Conservation (phyloP, 2,329 filamentous ascomycete species). For the Endocalyx cinctus region DNA sequence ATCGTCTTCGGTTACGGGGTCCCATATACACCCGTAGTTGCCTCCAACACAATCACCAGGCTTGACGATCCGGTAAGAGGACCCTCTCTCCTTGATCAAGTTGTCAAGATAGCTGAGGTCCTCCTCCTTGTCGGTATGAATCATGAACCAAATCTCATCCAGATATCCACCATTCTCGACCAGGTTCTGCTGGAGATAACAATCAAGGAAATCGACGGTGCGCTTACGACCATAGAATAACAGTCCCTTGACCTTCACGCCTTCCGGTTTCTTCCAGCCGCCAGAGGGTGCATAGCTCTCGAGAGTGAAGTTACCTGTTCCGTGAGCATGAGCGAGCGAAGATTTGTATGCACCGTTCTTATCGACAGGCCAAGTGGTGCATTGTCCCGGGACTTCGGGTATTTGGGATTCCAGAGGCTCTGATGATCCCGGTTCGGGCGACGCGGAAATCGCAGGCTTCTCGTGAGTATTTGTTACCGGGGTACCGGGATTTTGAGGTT, state of each 20-base stretch:
- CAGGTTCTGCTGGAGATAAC: slow-evolving; percentile 40
- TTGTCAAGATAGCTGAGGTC: slow-evolving; percentile 36
- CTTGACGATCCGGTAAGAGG: slow-evolving; percentile 31
- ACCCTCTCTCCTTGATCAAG: slow-evolving; percentile 30
- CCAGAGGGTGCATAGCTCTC: slow-evolving; percentile 18
- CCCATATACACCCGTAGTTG: slow-evolving; percentile 32
- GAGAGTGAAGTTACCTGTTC: slow-evolving; percentile 9
- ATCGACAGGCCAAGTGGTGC: slow-evolving; percentile 23
- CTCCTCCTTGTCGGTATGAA: slow-evolving; percentile 33
- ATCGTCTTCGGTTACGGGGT: slow-evolving; percentile 24
- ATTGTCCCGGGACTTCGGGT: slow-evolving; percentile 12
- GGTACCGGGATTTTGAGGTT: too few species aligned
- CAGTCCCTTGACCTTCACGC: slow-evolving; percentile 35
- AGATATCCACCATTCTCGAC: slow-evolving; percentile 39
- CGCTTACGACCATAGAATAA: slow-evolving; percentile 42
- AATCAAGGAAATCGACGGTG: slow-evolving; percentile 41
- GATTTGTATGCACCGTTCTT: slow-evolving; percentile 11
- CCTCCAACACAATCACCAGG: slow-evolving; percentile 29
- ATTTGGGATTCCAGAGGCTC: too few species aligned
- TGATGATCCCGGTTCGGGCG: too few species aligned
- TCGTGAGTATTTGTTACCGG: too few species aligned
- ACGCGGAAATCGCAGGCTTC: too few species aligned
- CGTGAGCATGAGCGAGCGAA: not conserved
- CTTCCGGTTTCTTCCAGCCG: slow-evolving; percentile 24
- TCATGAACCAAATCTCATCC: slow-evolving; percentile 40